Base-by-base conservation (phyloP, 2,329 filamentous ascomycete species). In the Penicillium sp. region DNA sequence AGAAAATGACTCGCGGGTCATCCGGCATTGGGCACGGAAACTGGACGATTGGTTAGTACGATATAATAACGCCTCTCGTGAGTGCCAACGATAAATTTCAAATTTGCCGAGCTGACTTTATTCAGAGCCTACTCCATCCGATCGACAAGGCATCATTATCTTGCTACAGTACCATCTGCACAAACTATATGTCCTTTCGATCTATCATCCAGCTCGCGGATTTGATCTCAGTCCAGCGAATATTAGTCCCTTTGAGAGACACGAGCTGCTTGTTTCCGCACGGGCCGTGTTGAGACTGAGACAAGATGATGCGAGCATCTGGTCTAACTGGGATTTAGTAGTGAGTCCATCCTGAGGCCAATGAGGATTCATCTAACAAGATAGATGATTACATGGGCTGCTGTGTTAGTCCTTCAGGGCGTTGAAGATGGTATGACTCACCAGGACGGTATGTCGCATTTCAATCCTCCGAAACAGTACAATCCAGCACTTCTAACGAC, bases 321-420 rank as follows among this genome's bases (percentile, higher is more conserved):
- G 66, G 66, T 69, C 66, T 1, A 69, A 69, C 18, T 69, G 66
- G 66, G 66, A 69, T 52, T 47, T 69, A n/a, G 60, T 68, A 19
- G 66, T 69, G 39, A 54, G 62, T 48, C 29, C 30, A 30, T 9
- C 19, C 13, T 7, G 34, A 3, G 19, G 7, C 3, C 9, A 19
- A 2, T 2, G 26, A 36, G 3, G 7, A 13, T 2, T 18, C 23
- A 13, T 18, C 23, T 56, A 50, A 54, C 13, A 16, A 27, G 14
- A 9, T 39, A 68, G 66, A 68, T 68, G 66, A 67, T 68, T 29
- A 67, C 66, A 10, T 68, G 64, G 64, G 66, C 66, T 4, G 65
- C 66, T 4, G 56, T 67, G 40, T 51, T 67, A 19, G 53, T 67
- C 11, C 57, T 67, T 8, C 64, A 64, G 7, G 65, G 64, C 2